Evolutionary conservation across 208 protist species (phyloP).

Genomic region (Herpetomonas samuelpessoai): DNA sequence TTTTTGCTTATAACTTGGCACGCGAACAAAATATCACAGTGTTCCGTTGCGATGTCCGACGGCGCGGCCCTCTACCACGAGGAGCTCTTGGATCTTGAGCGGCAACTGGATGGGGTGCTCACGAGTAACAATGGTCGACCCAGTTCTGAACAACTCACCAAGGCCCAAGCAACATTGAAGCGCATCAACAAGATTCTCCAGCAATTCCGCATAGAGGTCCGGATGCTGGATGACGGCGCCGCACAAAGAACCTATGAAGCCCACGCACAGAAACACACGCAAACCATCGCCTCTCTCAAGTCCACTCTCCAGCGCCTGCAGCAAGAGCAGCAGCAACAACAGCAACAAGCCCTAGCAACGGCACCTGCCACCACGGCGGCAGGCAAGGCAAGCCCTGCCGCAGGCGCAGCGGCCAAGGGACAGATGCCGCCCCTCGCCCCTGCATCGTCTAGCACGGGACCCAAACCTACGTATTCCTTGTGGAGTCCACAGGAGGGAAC

Average conservation of each 20-base stretch:
- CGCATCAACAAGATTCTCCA: conserved; percentile 41
- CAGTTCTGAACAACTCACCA: conserved; percentile 11
- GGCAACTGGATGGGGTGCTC: conserved; percentile 33
- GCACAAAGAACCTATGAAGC: conserved; percentile 24
- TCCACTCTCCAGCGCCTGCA: conserved; percentile 10
- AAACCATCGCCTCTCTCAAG: conserved; percentile 13
- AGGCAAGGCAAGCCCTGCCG: too few relatives aligned
- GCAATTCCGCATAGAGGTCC: conserved; percentile 60
- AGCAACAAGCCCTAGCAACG: too few relatives aligned
- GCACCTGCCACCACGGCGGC: conserved; percentile 19
- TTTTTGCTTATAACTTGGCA: background rate
- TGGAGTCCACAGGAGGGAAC: background rate
- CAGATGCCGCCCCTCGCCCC: background rate
- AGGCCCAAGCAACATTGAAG: conserved; percentile 41
- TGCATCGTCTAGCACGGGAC: background rate
- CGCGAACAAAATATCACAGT: too few relatives aligned
- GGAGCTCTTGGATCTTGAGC: conserved; percentile 54
- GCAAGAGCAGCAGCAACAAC: conserved; percentile 17
- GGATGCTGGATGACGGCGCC: conserved; percentile 39
- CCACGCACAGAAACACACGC: conserved; percentile 18
- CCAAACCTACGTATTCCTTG: background rate
- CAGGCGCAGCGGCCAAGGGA: background rate
- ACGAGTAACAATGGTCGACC: background rate
- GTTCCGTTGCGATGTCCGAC: conserved; percentile 36
- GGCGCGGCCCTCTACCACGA: conserved; percentile 50